Base-by-base conservation (phyloP, 2,329 filamentous ascomycete species). In the Aureobasidium sp. region DNA sequence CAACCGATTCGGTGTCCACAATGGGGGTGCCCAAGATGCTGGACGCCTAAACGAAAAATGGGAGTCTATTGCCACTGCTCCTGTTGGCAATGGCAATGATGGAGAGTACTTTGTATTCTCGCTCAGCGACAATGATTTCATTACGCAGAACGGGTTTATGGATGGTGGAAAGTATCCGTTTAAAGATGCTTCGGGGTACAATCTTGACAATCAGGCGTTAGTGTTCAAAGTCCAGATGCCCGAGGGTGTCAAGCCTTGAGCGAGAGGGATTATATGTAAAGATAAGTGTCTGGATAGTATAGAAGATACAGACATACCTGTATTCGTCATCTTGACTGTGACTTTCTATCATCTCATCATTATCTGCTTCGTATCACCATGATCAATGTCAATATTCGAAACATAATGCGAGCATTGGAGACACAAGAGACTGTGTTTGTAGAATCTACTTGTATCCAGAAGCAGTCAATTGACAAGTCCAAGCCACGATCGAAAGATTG, bases 31-130 rank as follows among this genome's bases (percentile, higher is more conserved):
- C 0, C 80, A 86, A 66, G 81, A 88, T 68, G 68, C 73, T 0
- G 74, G 72, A 0, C 72, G 90, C 39, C 69, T 91, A 70, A 90
- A 90, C 67, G 87, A 91, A 77, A 91, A 91, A 70, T 91, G 88
- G 88, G 88, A 91, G 76, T 83, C 82, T 22, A 73, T 91, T 52
- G 82, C 83, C 2, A 70, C 90, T 27, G 78, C 85, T 2, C 85
- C 85, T 0, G 81, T 84, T 7, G 77, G 73, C 3, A 68, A 70
- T n/a, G 61, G 64, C 1, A 70, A 72, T 24, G 77, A 82, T 61
- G 80, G 82, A 29, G 83, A 89, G 73, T 90, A 84, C 71, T 89
- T 85, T 68, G 70, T 91, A 37, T 82, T 91, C 64, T 83, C 81
- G 14, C 73, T 89, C 53, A 87, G 82, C 62, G 88, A 90, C 68